Percentiles rank a stretch among this genome's conserved stretches.
Conservation (phyloP, 345 rosid species). For the Dipteronia dyeriana region DNA sequence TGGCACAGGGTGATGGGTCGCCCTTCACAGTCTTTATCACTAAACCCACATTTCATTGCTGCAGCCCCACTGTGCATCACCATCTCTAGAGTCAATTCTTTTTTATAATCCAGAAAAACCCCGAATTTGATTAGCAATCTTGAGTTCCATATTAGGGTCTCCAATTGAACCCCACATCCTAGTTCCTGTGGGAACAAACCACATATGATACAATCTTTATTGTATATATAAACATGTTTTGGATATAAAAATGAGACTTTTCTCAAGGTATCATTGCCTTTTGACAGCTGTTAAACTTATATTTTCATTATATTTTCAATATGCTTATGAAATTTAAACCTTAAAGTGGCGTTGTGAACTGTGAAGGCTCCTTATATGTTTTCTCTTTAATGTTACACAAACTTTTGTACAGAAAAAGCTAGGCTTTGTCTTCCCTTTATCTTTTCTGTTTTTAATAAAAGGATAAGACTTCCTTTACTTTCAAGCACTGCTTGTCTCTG, state of each 20-base stretch:
- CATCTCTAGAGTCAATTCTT: too few species aligned
- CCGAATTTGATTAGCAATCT: too few species aligned
- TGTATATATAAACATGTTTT: neutral
- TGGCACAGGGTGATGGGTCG: conserved; percentile 13
- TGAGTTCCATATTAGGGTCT: too few species aligned
- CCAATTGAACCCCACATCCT: too few species aligned
- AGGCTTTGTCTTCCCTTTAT: conserved; percentile 11
- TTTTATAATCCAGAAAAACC: too few species aligned
- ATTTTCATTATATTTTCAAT: neutral
- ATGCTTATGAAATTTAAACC: neutral
- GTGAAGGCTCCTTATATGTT: conserved; percentile 14
- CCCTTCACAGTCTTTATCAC: neutral
- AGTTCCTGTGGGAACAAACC: too few species aligned
- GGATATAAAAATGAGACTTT: neutral
- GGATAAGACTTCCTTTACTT: conserved; percentile 6
- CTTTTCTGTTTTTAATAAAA: neutral
- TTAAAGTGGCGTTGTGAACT: conserved; percentile 30
- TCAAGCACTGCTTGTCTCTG: conserved; percentile 4
- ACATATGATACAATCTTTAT: neutral
- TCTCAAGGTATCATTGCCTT: neutral
- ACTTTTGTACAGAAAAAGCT: neutral
- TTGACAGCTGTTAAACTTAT: neutral
- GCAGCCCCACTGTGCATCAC: too few species aligned
- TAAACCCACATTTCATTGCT: neutral
- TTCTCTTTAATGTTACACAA: conserved; percentile 9